Evolutionary conservation across 2,329 filamentous ascomycete species (phyloP), one percentile per base, ranked within the genome.

Genomic region (Sclerotinia nivalis): DNA sequence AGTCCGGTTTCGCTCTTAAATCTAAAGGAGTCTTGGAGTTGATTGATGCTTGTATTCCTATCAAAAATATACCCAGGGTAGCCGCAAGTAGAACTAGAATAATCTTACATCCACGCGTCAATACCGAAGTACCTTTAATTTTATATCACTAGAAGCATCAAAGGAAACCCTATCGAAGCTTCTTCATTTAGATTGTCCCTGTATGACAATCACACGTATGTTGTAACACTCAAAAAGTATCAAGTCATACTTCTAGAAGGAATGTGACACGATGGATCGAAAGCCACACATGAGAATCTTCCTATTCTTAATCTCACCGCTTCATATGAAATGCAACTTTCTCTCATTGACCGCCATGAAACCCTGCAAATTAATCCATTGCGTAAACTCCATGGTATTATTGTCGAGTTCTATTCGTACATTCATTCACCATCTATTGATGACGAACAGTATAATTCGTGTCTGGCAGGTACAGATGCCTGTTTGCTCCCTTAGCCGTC

Each of bases 381-480:
- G 68, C 54, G 55, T 67, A 70, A 71, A 68, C 75, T 71, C 74
- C 70, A 71, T 72, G 70, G 73, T 72, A 74, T 81, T 76, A 75
- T 74, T 75, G 72, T 73, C 72, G 72, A 65, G 65, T 71, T 70
- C 75, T 76, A 74, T 73, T 75, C 71, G 70, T 77, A 78, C 74
- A 85, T 74, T 75, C 43, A 54, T 55, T 22, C 72, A 70, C 64
- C 77, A 87, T 91, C 75, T 95, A 78, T 76, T 76, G 68, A 80
- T 88, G 76, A 71, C 77, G 77, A 52, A 77, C 73, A 28, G 72
- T 56, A 84, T 99, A 99, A 77, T 91, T 89, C 78, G 91, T 92
- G 84, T 99, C 95, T 56, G 96, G 96, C 78, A 99, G 86, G 82
- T 98, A 99, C 80, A 99, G 83, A 84, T 98, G 96, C 83, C 96